Evolutionary conservation across 495 filamentous ascomycete genomes (phyloP).

Genomic region (Chaetomium fimeti): DNA sequence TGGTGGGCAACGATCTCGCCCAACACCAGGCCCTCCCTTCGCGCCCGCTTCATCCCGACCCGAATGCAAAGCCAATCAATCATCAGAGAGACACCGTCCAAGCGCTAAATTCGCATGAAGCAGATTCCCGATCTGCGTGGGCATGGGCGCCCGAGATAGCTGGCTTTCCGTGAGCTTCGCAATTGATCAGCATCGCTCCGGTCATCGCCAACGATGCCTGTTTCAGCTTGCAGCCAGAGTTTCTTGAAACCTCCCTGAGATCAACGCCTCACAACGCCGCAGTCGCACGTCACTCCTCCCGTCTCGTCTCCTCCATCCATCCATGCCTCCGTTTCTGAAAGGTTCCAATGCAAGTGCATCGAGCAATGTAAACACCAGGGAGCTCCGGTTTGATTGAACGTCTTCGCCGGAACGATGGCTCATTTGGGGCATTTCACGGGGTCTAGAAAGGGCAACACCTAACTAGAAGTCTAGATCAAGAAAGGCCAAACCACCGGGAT

Average conservation of each 20-base stretch:
- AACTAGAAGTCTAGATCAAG: constrained; percentile 8
- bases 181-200: constrained; percentile 14
- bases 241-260: constrained; percentile 4
- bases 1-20: not conserved
- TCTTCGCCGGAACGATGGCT: too few relatives aligned
- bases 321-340: not conserved
- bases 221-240: constrained; percentile 11
- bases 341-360: constrained; percentile 2
- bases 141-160: not conserved
- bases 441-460: not conserved
- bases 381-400: too few relatives aligned
- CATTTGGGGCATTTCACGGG: too few relatives aligned
- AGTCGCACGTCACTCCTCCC: not conserved
- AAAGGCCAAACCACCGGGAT: not conserved
- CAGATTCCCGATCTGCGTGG: not conserved
- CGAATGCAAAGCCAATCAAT: constrained; percentile 5
- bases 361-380: not conserved
- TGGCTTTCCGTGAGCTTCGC: not conserved
- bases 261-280: not conserved
- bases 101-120: not conserved
- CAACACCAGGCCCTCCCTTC: constrained; percentile 2
- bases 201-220: not conserved
- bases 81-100: not conserved
- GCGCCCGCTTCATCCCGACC: constrained; percentile 6
- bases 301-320: not conserved